Evolutionary conservation across 2,329 filamentous ascomycete species (phyloP).

Genomic region (Pseudogymnoascus sp.): DNA sequence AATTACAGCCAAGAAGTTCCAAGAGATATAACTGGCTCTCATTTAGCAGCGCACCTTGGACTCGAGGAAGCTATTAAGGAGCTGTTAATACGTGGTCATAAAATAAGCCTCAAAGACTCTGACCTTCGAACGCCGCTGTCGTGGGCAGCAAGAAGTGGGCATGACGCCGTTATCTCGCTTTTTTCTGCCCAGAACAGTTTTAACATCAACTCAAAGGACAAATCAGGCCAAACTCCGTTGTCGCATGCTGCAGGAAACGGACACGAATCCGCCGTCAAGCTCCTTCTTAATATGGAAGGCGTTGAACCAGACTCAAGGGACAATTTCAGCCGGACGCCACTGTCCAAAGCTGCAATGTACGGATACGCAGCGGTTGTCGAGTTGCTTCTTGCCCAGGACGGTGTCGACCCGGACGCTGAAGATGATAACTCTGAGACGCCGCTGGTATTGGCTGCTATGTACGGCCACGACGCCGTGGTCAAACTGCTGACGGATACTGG

Average conservation of each 20-base stretch:
- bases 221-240: slow-evolving; percentile 15
- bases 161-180: slow-evolving; percentile 14
- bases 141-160: background rate
- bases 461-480: background rate
- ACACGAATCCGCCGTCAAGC: background rate
- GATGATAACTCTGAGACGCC: background rate
- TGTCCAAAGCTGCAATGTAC: background rate
- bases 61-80: background rate
- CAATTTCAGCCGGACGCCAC: background rate
- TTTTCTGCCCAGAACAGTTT: background rate
- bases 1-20: slow-evolving; percentile 12
- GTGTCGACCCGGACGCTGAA: background rate
- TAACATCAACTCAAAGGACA: background rate
- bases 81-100: background rate
- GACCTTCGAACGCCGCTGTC: slow-evolving; percentile 13
- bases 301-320: background rate
- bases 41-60: slow-evolving; percentile 24
- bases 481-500: background rate
- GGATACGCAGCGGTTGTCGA: background rate
- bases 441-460: background rate
- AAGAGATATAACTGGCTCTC: slow-evolving; percentile 18
- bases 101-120: slow-evolving; percentile 21
- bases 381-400: background rate
- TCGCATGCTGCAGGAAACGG: slow-evolving; percentile 12
- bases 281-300: background rate